A percentile compares a stretch with the other conserved stretches of the same genome.
These are phyloP conservation scores for Kurtzmaniella quercitrusa DNA, from an alignment of 1,139 yeast species.

Conservation along the genomic window DNA sequence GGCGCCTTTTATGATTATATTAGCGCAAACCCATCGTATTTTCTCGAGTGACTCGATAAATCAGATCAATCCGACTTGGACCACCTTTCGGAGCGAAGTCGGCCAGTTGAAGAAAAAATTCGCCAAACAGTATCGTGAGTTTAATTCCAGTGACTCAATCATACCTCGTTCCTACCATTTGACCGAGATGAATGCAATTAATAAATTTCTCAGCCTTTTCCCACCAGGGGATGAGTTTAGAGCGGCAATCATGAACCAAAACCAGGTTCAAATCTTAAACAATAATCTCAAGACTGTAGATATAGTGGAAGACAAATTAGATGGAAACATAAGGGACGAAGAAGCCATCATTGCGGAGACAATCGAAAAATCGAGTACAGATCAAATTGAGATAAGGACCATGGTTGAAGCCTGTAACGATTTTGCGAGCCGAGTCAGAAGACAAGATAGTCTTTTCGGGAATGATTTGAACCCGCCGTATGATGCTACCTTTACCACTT, in stretches of 20 bases:
- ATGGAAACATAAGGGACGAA: not conserved
- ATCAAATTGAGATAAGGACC: too few relatives aligned
- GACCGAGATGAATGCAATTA: slow-evolving; percentile 24
- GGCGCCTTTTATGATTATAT: slow-evolving; percentile 31
- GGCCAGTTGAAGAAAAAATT: slow-evolving; percentile 12
- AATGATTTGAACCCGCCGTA: slow-evolving; percentile 22
- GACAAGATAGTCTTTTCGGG: not conserved
- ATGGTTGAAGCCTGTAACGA: slow-evolving; percentile 7
- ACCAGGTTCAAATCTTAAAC: slow-evolving; percentile 1
- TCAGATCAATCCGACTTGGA: slow-evolving; percentile 23
- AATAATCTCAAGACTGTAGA: not conserved
- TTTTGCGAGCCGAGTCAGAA: slow-evolving; percentile 7
- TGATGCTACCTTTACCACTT: slow-evolving; percentile 27
- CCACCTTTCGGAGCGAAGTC: slow-evolving; percentile 11
- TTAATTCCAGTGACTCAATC: not conserved
- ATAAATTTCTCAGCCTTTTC: slow-evolving; percentile 18
- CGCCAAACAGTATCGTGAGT: slow-evolving; percentile 1
- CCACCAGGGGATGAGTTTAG: slow-evolving; percentile 5
- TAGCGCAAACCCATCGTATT: slow-evolving; percentile 26
- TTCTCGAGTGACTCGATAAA: slow-evolving; percentile 25
- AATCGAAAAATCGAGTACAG: too few relatives aligned
- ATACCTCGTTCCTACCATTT: slow-evolving; percentile 25
- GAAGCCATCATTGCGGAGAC: too few relatives aligned
- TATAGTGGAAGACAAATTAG: not conserved
- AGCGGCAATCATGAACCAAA: not conserved